Percentiles rank a stretch among this genome's conserved stretches.
phyloP scores from a whole-genome alignment of 192 early-diverging fungal species.

The Rhizophagus clarus region DNA sequence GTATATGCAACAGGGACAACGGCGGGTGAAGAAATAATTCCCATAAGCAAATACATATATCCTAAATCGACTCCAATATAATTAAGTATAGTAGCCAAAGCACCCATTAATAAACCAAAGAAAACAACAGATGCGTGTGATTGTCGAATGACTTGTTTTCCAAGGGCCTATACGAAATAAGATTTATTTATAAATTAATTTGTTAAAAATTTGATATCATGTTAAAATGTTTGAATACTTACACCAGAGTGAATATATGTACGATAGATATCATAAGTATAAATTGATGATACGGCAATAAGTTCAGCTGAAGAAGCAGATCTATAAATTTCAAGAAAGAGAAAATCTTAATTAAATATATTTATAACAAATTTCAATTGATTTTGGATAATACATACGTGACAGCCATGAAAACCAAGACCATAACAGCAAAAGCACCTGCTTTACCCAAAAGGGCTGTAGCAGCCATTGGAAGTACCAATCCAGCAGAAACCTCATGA shows the following conservation, averaged over 20 bases:
- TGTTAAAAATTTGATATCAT: no score
- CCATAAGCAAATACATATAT: constrained; percentile 70
- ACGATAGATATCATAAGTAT: constrained; percentile 73
- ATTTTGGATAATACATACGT: constrained; percentile 63
- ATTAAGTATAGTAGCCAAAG: constrained; percentile 61
- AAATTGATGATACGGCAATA: constrained; percentile 73
- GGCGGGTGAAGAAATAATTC: constrained; percentile 64
- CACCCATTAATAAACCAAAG: constrained; percentile 75
- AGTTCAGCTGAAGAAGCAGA: constrained; percentile 74
- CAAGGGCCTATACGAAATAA: constrained; percentile 43
- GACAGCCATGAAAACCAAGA: constrained; percentile 78
- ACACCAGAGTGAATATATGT: constrained; percentile 66
- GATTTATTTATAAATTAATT: not conserved
- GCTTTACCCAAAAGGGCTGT: constrained; percentile 62
- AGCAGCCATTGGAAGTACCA: constrained; percentile 68
- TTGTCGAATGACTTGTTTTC: constrained; percentile 59
- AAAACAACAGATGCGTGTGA: constrained; percentile 53
- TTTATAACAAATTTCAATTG: constrained; percentile 66
- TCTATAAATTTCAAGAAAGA: not conserved
- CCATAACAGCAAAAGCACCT: constrained; percentile 64
- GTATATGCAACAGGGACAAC: constrained; percentile 69
- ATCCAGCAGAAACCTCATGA: constrained; percentile 63
- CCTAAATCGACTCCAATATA: constrained; percentile 66
- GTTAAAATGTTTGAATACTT: not conserved
- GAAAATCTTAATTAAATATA: constrained; percentile 38